Base-by-base conservation (phyloP, 768 basidiomycete species). In the Amanita thiersii region DNA sequence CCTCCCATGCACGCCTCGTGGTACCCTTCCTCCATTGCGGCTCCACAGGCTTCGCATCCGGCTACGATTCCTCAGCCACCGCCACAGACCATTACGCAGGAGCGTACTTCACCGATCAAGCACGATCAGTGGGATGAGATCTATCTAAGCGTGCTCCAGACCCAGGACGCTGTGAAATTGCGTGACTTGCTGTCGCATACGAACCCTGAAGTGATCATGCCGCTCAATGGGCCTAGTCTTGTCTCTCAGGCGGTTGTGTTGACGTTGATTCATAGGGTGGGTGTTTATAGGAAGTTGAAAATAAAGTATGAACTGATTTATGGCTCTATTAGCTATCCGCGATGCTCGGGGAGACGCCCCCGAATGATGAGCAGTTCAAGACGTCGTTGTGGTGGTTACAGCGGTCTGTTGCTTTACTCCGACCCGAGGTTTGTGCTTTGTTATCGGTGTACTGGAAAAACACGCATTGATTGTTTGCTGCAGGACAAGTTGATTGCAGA, bases 371-470 rank as follows among this genome's bases (percentile, higher is more conserved):
- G 51, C 60, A 73, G 4, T 89, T 88, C 72, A 88, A 88, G 62
- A 76, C 73, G 10, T 76, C 82, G 5, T 63, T 90, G 43, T 89
- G 88, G 86, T 91, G 87, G 87, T 63, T 91, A 50, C 85, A 89
- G 55, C 79, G 87, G 42, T 70, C 83, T 26, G 68, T 84, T 5
- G 65, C 73, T 10, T 68, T 80, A 23, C 71, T 90, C 48, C 83
- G 82, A 54, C 79, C 86, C 38, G 80, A 79, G 52, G 84, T 83
- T 56, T 19, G 71, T 65, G 19, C 35, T 32, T 43, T 32, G 9
- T 31, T 45, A 30, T 35, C 14, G 34, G 11, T 40, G 3, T 11
- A 34, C 35, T 43, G 23, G 11, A 8, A 39, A 32, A 36, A 3
- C 7, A 15, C 12, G 37, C 7, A 32, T 47, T 55, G 12, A 53